Conservation (phyloP, 495 filamentous ascomycete species). For the Penicillium mononematosum region DNA sequence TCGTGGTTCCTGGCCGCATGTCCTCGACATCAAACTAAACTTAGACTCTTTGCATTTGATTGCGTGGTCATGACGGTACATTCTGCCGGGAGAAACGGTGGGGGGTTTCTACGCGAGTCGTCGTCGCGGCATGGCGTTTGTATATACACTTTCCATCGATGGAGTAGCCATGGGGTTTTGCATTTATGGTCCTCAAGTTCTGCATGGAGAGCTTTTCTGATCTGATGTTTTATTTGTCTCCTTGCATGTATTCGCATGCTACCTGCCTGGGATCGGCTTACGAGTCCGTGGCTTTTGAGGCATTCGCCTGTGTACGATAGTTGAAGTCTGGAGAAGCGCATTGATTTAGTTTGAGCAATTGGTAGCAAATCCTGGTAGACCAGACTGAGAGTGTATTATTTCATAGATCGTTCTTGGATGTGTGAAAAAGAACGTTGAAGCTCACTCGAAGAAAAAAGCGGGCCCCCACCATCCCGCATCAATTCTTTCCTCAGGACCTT, state of each 20-base stretch:
- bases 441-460: conserved; percentile 7
- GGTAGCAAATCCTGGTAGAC: not conserved
- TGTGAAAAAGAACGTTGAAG: not conserved
- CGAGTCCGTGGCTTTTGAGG: conserved; percentile 15
- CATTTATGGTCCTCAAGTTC: conserved; percentile 21
- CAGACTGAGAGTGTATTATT: not conserved
- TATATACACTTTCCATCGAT: conserved; percentile 28
- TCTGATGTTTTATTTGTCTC: conserved; percentile 12
- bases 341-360: conserved; percentile 17
- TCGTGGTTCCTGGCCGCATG: conserved; percentile 44
- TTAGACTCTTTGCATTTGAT: conserved; percentile 2
- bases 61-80: conserved; percentile 1
- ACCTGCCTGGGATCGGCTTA: conserved; percentile 8
- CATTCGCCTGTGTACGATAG: conserved; percentile 24
- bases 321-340: conserved; percentile 18
- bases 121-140: conserved; percentile 18
- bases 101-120: conserved; percentile 17
- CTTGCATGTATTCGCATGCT: conserved; percentile 17
- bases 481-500: conserved; percentile 10
- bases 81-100: not conserved
- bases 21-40: conserved; percentile 31
- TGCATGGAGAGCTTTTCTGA: conserved; percentile 12
- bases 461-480: conserved; percentile 15
- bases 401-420: not conserved
- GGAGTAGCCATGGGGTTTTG: conserved; percentile 18